A percentile compares a stretch with the other conserved stretches of the same genome.
Evolutionary conservation across 2,329 filamentous ascomycete genomes (phyloP).

Genomic region (Biscogniauxia mediterranea): DNA sequence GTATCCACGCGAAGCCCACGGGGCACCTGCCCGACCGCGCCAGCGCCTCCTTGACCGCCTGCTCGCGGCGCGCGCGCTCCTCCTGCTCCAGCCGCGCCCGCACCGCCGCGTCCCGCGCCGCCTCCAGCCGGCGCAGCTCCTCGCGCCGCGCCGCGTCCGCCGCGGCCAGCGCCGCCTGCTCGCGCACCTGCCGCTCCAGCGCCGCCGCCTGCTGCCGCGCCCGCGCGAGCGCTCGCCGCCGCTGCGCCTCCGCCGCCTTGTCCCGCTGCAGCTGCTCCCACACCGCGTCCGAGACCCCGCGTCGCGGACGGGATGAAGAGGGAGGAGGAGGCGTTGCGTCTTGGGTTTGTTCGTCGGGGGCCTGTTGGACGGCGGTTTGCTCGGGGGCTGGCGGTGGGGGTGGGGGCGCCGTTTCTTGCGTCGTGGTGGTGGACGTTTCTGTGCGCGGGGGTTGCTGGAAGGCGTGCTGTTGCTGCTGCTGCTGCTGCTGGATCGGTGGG

Average conservation of each 20-base stretch:
- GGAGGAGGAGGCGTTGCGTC: too few relatives aligned
- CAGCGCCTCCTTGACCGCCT: constrained; percentile 46
- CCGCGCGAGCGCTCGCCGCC: constrained; percentile 27
- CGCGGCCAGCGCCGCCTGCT: constrained; percentile 35
- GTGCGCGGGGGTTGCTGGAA: neutral
- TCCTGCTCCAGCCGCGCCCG: constrained; percentile 32
- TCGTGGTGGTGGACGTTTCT: neutral
- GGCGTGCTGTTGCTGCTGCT: neutral
- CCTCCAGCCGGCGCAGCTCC: constrained; percentile 14
- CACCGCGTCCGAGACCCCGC: neutral
- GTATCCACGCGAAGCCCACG: constrained; percentile 43
- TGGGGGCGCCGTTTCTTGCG: too few relatives aligned
- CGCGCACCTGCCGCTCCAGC: constrained; percentile 12
- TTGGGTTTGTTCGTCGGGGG: neutral
- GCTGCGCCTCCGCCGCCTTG: neutral
- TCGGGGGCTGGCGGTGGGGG: neutral
- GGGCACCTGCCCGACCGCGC: constrained; percentile 53
- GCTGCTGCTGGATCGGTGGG: neutral
- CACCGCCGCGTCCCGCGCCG: constrained; percentile 12
- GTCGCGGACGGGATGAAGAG: neutral
- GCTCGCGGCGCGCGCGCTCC: constrained; percentile 39
- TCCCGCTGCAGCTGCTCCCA: neutral
- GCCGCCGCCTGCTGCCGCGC: constrained; percentile 12
- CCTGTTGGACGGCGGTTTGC: neutral
- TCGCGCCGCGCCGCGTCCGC: constrained; percentile 31